Evolutionary conservation across 2,329 filamentous ascomycete genomes (phyloP).

Genomic region (Gyromitra esculenta): DNA sequence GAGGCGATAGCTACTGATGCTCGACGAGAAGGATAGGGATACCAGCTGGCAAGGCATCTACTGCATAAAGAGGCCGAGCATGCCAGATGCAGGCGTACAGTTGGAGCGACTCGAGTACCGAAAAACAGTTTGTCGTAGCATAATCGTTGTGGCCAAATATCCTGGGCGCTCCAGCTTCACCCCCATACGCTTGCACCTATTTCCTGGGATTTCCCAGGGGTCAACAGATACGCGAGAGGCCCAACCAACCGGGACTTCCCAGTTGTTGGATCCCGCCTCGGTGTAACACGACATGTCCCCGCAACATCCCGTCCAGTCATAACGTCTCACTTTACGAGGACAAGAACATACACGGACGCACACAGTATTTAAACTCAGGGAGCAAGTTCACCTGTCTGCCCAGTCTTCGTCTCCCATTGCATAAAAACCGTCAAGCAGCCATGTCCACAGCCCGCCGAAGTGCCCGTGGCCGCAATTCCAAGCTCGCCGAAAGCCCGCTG

Average conservation of each 20-base stretch:
- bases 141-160: too few species aligned
- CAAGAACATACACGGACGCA: not conserved
- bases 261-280: not conserved
- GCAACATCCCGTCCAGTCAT: not conserved
- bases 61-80: too few species aligned
- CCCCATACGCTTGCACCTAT: not conserved
- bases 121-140: too few species aligned
- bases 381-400: not conserved
- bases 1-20: too few species aligned
- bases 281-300: constrained; percentile 9
- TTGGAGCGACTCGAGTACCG: too few species aligned
- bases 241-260: not conserved
- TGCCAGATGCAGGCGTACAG: too few species aligned
- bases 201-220: not conserved
- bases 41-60: too few species aligned
- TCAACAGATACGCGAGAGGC: not conserved
- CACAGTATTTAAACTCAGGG: constrained; percentile 1
- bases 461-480: not conserved
- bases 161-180: too few species aligned
- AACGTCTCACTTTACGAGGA: constrained; percentile 3
- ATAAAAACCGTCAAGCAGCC: not conserved
- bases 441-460: constrained; percentile 7
- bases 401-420: not conserved
- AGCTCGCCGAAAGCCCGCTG: not conserved
- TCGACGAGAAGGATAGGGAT: too few species aligned